These are phyloP conservation scores for Pyrenula aspistea DNA, from an alignment of 495 filamentous ascomycete species.

Conservation along the genomic window DNA sequence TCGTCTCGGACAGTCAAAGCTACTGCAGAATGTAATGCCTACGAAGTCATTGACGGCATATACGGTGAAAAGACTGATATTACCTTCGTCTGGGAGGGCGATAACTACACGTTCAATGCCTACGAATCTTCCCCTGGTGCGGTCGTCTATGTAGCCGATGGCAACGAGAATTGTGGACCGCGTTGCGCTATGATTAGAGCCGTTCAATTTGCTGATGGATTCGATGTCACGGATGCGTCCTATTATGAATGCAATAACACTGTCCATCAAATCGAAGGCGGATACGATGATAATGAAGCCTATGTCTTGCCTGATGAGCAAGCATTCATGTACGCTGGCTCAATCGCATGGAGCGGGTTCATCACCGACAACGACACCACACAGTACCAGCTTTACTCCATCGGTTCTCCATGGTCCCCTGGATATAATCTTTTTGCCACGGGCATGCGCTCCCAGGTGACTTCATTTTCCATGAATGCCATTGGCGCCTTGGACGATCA, in stretches of 20 bases:
- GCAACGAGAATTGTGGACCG: background rate
- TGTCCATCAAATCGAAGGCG: background rate
- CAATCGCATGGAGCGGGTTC: background rate
- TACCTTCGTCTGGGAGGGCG: background rate
- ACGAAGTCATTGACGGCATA: background rate
- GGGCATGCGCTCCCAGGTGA: background rate
- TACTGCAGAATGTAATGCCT: background rate
- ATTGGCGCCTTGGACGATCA: background rate
- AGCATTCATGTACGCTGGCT: background rate
- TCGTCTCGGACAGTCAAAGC: background rate
- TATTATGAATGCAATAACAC: background rate
- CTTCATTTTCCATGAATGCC: background rate
- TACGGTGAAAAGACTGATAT: background rate
- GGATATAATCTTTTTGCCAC: background rate
- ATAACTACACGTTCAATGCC: background rate
- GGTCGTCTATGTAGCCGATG: background rate
- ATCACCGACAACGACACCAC: background rate
- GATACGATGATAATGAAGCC: background rate
- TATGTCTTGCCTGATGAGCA: background rate
- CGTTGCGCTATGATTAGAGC: background rate
- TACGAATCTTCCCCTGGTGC: background rate
- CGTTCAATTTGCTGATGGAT: background rate
- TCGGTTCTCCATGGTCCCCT: background rate
- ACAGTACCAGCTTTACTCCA: background rate
- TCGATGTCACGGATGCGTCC: background rate